Conservation (phyloP, 768 basidiomycete species). For the Sporobolomyces pararoseus region DNA sequence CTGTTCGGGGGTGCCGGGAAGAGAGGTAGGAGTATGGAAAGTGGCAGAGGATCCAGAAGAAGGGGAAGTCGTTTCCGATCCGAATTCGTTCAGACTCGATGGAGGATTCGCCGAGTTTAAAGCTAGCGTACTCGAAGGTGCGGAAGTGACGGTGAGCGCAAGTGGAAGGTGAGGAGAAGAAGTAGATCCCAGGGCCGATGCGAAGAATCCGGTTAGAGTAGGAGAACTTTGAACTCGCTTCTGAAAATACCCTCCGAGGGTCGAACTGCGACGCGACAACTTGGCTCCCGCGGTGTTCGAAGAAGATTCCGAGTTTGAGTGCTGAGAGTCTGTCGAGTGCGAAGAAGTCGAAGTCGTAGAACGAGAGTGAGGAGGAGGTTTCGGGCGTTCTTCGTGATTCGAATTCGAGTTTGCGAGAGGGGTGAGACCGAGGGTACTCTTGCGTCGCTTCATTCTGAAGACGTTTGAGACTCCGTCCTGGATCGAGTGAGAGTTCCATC, state of each 20-base stretch:
- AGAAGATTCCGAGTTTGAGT: conserved; percentile 1
- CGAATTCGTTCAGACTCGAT: not conserved
- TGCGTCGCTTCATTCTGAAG: conserved; percentile 37
- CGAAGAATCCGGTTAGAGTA: conserved; percentile 22
- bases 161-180: conserved; percentile 32
- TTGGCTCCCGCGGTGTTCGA: conserved; percentile 22
- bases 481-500: conserved; percentile 13
- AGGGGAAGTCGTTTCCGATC: not conserved
- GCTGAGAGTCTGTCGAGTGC: conserved; percentile 2
- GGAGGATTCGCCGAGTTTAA: not conserved
- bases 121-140: not conserved
- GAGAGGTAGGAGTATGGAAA: conserved; percentile 9
- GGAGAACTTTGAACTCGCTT: conserved; percentile 22
- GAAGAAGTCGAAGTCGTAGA: conserved; percentile 3
- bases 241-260: conserved; percentile 19
- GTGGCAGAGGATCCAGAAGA: conserved; percentile 3
- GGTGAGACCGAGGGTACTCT: conserved; percentile 27
- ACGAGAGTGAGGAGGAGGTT: not conserved
- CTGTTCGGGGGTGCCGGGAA: conserved; percentile 6
- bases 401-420: not conserved
- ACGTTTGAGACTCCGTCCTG: conserved; percentile 25
- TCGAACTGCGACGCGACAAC: conserved; percentile 26
- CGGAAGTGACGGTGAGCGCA: not conserved
- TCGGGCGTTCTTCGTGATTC: not conserved
- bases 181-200: not conserved